These are phyloP conservation scores for Abortiporus biennis DNA, from an alignment of 1,284 basidiomycete genomes.

Conservation along the genomic window DNA sequence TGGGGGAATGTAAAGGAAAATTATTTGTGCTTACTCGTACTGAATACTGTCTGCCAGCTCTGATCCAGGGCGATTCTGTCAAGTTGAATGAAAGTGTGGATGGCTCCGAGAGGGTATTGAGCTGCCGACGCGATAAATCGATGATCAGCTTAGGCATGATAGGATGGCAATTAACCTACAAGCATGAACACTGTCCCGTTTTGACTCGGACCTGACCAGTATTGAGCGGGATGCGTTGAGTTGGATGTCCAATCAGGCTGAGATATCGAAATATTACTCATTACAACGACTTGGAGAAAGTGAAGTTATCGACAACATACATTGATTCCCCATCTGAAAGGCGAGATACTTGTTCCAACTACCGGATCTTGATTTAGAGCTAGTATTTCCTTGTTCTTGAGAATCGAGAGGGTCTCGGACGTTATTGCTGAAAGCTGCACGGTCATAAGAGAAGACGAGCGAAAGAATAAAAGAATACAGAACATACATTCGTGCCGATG, in stretches of 20 bases:
- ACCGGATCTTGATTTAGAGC: conserved; percentile 66
- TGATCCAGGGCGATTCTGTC: conserved; percentile 66
- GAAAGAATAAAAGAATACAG: not conserved
- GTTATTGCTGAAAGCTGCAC: conserved; percentile 43
- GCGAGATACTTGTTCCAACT: conserved; percentile 51
- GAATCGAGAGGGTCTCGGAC: conserved; percentile 42
- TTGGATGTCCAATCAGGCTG: conserved; percentile 46
- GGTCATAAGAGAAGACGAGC: not conserved
- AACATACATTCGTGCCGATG: conserved; percentile 34
- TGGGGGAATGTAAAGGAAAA: not conserved
- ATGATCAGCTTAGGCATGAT: not conserved
- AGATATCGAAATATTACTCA: conserved; percentile 24
- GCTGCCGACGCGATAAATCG: conserved; percentile 16
- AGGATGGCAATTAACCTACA: conserved; percentile 16
- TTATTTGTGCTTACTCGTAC: conserved; percentile 40
- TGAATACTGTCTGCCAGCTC: conserved; percentile 55
- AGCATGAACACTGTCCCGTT: conserved; percentile 43
- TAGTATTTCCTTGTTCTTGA: conserved; percentile 58
- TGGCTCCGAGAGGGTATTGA: conserved; percentile 43
- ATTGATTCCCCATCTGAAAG: conserved; percentile 63
- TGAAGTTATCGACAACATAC: conserved; percentile 30
- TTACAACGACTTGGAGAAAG: too few relatives aligned
- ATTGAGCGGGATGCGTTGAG: conserved; percentile 40
- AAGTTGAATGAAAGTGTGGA: conserved; percentile 56
- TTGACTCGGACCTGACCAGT: conserved; percentile 44